Evolutionary conservation across 257 asterid species (phyloP), one percentile per base, ranked within the genome.

Genomic region (Salvia rosmarinus): DNA sequence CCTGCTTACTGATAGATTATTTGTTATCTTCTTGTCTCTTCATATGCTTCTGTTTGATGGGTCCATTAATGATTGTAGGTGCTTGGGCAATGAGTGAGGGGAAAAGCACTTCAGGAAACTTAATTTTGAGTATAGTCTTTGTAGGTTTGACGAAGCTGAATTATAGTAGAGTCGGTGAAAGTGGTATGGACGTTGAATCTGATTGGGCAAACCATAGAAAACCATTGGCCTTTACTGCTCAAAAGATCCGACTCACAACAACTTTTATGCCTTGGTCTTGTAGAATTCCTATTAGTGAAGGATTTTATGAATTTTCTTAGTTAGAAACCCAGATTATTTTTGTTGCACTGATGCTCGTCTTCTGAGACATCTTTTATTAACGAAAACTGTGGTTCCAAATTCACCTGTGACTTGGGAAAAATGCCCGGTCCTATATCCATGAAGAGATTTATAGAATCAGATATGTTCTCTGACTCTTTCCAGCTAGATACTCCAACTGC

Each of bases 191-290:
- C 79, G 77, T 82, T 73, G 85, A 82, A 77, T 87, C 85, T 23
- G 71, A 82, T 72, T 84, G 86, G 89, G 76, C 72, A 46, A 83
- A 78, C 65, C 85, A 84, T 75, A 78, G 86, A 52, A 79, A 70
- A 64, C 78, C 81, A 9, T 84, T 78, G 57, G 81, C 85, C 78
- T 83, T 81, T 74, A 73, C 84, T 34, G 83, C 86, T 67, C 86
- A 83, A 83, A 78, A 71, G 19, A 82, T 84, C 57, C 83, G 72
- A 64, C 85, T 84, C 19, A 75, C 83, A 21, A 82, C 86, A 59
- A 82, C 89, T 50, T 83, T 85, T 73, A 82, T 89, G 86, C 89
- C 89, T 71, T 85, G 96, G 96, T 85, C 90, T 71, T 84, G 86
- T 85, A 88, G 83, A 79, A 84, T 88, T 52, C 82, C 94, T 63